A percentile compares a stretch with the other conserved stretches of the same genome.
These are phyloP conservation scores for Kalaharituber pfeilii DNA, from an alignment of 2,329 filamentous ascomycete genomes.

Conservation along the genomic window DNA sequence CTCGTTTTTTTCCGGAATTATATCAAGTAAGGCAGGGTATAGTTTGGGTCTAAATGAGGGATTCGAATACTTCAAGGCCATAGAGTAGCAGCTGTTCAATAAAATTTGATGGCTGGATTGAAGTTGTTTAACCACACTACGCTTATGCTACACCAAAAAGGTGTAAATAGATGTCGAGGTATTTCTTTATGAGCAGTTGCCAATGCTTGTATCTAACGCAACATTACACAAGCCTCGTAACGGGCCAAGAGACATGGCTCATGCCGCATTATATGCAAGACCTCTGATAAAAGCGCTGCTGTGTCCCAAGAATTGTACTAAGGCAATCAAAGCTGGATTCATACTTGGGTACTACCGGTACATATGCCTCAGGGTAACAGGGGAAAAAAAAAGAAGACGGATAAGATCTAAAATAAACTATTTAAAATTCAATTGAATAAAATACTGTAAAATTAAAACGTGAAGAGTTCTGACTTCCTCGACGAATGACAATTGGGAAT, in stretches of 20 bases:
- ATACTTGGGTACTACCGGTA: too few relatives aligned
- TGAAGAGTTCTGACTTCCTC: too few relatives aligned
- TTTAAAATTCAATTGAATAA: too few relatives aligned
- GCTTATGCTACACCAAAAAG: conserved; percentile 77
- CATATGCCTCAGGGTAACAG: too few relatives aligned
- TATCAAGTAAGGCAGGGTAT: conserved; percentile 75
- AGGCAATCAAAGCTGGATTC: conserved; percentile 64
- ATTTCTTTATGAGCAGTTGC: conserved; percentile 47
- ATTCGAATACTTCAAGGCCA: conserved; percentile 53
- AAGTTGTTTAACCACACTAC: conserved; percentile 65
- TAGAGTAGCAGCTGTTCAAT: conserved; percentile 60
- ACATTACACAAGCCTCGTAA: background rate
- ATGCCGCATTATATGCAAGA: conserved; percentile 65
- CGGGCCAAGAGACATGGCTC: conserved; percentile 7
- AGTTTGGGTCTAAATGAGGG: conserved; percentile 58
- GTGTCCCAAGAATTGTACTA: conserved; percentile 77
- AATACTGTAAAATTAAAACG: too few relatives aligned
- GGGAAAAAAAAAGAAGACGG: too few relatives aligned
- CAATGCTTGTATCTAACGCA: conserved; percentile 45
- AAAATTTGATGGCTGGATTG: conserved; percentile 62
- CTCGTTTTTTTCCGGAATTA: conserved; percentile 57
- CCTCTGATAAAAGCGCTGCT: conserved; percentile 61
- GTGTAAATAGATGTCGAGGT: conserved; percentile 54
- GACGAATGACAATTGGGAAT: too few relatives aligned
- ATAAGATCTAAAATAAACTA: too few relatives aligned